Base-by-base conservation (phyloP, 345 rosid species). In the Linum usitatissimum region DNA sequence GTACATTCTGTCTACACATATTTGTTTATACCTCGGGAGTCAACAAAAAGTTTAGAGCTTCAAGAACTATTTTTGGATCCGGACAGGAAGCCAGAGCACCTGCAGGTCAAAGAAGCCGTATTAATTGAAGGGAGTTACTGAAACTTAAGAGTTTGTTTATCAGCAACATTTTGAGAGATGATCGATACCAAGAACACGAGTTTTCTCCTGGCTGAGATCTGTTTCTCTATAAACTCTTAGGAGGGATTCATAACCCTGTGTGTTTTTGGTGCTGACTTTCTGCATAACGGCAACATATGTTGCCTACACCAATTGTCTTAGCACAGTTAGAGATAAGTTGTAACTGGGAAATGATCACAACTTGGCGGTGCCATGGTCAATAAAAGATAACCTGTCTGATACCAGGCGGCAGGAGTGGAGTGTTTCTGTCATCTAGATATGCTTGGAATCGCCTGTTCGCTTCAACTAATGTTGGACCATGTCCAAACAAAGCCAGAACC, bases 131-230 rank as follows among this genome's bases (percentile, higher is more conserved):
- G 51, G 51, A 45, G 51, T 45, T 45, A 5, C 3, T 2, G 17
- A 15, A 45, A 15, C 38, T 34, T 34, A 0, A 45, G 48, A 45
- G 51, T 10, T 45, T 45, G 51, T 45, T 45, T 45, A 3, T 2
- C 7, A 10, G 3, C 14, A 45, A 45, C 10, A 45, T 45, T 10
- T 45, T 23, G 51, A 55, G 31, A 38, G 30, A 54, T 40, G 19
- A 20, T 64, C 23, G 40, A 36, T 83, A 92, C 99, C 76, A 63
- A 93, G 73, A 70, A 93, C 81, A 70, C 99, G 84, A n/a, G 87
- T 86, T 81, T 90, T 93, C 84, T 87, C 97, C 72, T 90, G 88
- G 84, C 99, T 87, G 51, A 87, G 78, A 73, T 93, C 94, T n/a
- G 94, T 85, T 73, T 93, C 99, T 64, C 94, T 83, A 61, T 93